These are phyloP conservation scores for Fibroporia radiculosa DNA, from an alignment of 768 basidiomycete genomes.

Conservation along the genomic window DNA sequence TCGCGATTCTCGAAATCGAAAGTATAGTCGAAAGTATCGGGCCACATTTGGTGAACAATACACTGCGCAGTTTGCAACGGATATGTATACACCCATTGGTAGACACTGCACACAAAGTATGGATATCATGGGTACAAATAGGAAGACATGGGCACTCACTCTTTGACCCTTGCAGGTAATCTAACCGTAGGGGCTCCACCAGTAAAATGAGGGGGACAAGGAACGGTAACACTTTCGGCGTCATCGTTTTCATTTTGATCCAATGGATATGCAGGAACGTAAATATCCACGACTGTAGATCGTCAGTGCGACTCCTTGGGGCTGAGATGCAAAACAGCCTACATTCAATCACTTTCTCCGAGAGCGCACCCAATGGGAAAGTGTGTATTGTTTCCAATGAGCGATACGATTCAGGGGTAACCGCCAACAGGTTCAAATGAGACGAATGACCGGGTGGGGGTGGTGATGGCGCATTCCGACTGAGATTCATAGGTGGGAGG, in stretches of 20 bases:
- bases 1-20: slow-evolving; percentile 19
- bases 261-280: neutral
- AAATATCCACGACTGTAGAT: neutral
- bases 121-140: neutral
- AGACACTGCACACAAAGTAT: slow-evolving; percentile 27
- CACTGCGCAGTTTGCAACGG: slow-evolving; percentile 45
- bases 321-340: neutral
- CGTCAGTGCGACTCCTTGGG: neutral
- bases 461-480: slow-evolving; percentile 4
- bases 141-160: slow-evolving; percentile 24
- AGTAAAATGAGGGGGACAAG: slow-evolving; percentile 32
- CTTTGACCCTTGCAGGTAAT: slow-evolving; percentile 33
- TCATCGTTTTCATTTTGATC: neutral
- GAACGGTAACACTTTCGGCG: slow-evolving; percentile 4
- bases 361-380: neutral
- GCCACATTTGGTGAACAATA: slow-evolving; percentile 26
- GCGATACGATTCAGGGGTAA: slow-evolving; percentile 43
- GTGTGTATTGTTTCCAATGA: slow-evolving; percentile 40
- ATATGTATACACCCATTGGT: slow-evolving; percentile 41
- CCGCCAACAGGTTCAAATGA: slow-evolving; percentile 31
- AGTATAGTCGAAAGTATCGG: slow-evolving; percentile 23
- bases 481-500: slow-evolving; percentile 16
- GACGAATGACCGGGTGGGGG: slow-evolving; percentile 29
- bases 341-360: neutral
- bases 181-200: slow-evolving; percentile 14